Conservation (phyloP, 2,329 filamentous ascomycete species). For the Penicillium sp. region DNA sequence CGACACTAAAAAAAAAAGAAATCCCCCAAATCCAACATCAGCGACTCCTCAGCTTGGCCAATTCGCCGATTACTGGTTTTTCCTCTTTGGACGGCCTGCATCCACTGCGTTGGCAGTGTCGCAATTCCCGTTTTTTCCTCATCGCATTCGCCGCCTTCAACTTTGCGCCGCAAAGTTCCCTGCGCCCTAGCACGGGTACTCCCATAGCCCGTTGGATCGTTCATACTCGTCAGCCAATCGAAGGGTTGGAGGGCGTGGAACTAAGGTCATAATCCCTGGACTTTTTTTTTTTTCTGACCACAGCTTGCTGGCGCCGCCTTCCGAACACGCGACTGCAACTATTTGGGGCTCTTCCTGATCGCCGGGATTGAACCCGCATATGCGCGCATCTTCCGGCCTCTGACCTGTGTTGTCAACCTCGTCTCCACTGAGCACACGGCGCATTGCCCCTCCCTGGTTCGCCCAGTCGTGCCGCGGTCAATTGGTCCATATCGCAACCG, state of each 20-base stretch:
- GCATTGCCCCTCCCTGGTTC: constrained; percentile 16
- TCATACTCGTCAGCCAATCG: constrained; percentile 18
- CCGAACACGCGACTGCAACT: constrained; percentile 19
- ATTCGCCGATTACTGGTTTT: constrained; percentile 34
- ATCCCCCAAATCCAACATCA: constrained; percentile 22
- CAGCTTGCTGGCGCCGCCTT: constrained; percentile 11
- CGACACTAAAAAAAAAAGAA: constrained; percentile 23
- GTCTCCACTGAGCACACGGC: constrained; percentile 14
- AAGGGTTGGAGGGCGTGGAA: neutral
- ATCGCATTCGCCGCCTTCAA: constrained; percentile 23
- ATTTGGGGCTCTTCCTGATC: constrained; percentile 24
- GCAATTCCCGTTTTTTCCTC: constrained; percentile 26
- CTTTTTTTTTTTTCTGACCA: constrained; percentile 1
- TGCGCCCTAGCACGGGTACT: constrained; percentile 24
- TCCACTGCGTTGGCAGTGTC: constrained; percentile 39
- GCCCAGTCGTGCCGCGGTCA: constrained; percentile 24
- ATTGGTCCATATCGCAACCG: constrained; percentile 31
- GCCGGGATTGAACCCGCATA: constrained; percentile 23
- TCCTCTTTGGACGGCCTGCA: constrained; percentile 39
- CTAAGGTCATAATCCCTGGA: constrained; percentile 14
- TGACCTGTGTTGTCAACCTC: constrained; percentile 25
- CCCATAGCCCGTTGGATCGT: constrained; percentile 23
- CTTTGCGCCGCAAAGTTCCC: constrained; percentile 19
- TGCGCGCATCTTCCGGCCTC: constrained; percentile 26
- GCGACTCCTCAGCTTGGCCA: constrained; percentile 25